Evolutionary conservation across 306 rosid genomes (phyloP), one percentile per base, ranked within the genome.

Genomic region (Rubus parviflorus): DNA sequence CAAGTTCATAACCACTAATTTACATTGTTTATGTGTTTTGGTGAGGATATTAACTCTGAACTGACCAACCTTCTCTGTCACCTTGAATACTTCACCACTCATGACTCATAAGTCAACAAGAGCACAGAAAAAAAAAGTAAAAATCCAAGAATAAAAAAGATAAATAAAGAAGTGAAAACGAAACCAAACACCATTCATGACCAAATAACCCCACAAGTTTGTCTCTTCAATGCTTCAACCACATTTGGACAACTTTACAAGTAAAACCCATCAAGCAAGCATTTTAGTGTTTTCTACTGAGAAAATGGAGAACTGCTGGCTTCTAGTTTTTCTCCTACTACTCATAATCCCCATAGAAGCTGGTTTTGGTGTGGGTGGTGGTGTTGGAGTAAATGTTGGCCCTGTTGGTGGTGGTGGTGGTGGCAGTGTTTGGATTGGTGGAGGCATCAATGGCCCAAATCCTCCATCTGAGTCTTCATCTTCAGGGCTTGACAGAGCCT

Each of bases 361-460:
- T 75, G 81, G 77, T 42, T 77, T 91, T 74, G 67, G 74, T 0
- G 81, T 76, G 43, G 66, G 77, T 9, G 84, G 74, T 3, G 82
- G 64, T 22, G 85, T 78, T 8, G 80, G 81, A 1, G 83, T 64
- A n/a, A 77, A 74, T 51, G 73, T 76, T 2, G 78, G 75, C 4
- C 77, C 78, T 43, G 84, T 72, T 10, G 74, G 71, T 3, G 85
- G 68, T 0, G 79, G 67, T 0, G 85, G 77, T 2, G 80, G 73
- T 0, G 79, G 91, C 12, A 84, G 81, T 22, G 86, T 87, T 72
- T 86, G 96, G 90, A 79, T 87, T 64, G 97, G 95, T 0, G 97
- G 96, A 49, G 93, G 93, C 19, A 71, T 52, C 69, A 84, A 74
- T 78, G 84, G 75, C 54, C 90, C 89, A 68, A 49, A 49, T 48